Evolutionary conservation across 306 rosid species (phyloP), one percentile per base, ranked within the genome.

Genomic region (Gastrolobium villosum): DNA sequence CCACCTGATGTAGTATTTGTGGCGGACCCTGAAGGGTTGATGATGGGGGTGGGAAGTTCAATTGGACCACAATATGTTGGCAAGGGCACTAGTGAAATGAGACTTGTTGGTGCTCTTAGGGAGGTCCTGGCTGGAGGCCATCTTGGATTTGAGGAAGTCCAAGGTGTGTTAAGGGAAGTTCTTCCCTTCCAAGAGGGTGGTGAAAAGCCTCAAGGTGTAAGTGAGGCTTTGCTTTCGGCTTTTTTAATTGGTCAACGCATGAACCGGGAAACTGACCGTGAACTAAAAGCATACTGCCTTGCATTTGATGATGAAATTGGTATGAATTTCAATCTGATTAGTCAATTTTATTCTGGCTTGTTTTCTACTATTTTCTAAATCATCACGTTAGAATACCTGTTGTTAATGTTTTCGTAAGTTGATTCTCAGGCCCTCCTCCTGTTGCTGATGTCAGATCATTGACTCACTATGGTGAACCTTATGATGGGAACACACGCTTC

Each of bases 381-480:
- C 36, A 55, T 54, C 67, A 48, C 8, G 13, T 5, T 40, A 45
- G 52, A 20, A 64, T 74, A 8, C 55, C 14, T 14, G 7, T 56
- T 56, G 28, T 70, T 89, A 34, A 84, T 79, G 74, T 63, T 28
- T 65, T 75, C 77, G 8, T 57, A 39, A 72, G 64, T 37, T 82
- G 83, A 53, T 83, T 77, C 65, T 75, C 79, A 95, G 99, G 99
- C 10, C 84, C 89, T n/a, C 64, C 90, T 76, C 99, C 96, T 20
- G 72, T 92, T 68, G 97, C 97, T 80, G 97, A 95, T 86, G 94
- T 95, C 81, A 84, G 84, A 77, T 95, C 98, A 34, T 72, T 95
- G 83, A 92, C 99, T 62, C 99, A 95, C 60, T 95, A 92, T 69
- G 99, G 99, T 60, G 99, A 95, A 70, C 97, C 97, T 75, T 95